Evolutionary conservation across 2,329 filamentous ascomycete genomes (phyloP).

Genomic region (Venturia carpophila): DNA sequence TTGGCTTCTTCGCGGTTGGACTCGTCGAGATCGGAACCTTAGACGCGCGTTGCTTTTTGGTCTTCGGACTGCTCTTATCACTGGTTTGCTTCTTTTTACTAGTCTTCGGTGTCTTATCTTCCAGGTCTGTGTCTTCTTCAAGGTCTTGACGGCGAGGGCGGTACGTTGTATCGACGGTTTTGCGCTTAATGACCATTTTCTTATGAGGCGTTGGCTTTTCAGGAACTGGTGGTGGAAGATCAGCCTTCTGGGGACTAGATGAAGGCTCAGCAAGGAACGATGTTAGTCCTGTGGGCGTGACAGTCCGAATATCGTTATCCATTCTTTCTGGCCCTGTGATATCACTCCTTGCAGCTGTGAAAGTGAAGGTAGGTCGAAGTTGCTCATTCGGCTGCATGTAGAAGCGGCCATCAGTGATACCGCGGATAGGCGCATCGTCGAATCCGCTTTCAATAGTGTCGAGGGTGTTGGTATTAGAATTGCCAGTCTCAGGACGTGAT

Average conservation of each 20-base stretch:
- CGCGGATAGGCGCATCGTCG: background rate
- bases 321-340: background rate
- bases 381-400: constrained; percentile 13
- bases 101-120: constrained; percentile 9
- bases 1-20: constrained; percentile 1
- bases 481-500: background rate
- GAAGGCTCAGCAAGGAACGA: background rate
- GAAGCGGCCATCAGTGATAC: background rate
- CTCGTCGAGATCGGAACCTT: background rate
- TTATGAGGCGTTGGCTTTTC: background rate
- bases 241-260: background rate
- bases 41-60: background rate
- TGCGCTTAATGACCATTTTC: constrained; percentile 5
- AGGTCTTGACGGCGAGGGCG: background rate
- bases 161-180: background rate
- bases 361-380: background rate
- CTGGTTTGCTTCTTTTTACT: background rate
- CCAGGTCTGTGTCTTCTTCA: background rate
- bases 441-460: background rate
- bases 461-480: background rate
- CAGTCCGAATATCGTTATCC: background rate
- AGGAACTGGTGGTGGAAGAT: background rate
- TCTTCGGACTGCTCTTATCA: background rate
- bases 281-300: background rate
- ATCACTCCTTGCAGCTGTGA: background rate